These are phyloP conservation scores for Saccharomycopsis hybrid DNA, from an alignment of 1,139 yeast species.

Conservation along the genomic window DNA sequence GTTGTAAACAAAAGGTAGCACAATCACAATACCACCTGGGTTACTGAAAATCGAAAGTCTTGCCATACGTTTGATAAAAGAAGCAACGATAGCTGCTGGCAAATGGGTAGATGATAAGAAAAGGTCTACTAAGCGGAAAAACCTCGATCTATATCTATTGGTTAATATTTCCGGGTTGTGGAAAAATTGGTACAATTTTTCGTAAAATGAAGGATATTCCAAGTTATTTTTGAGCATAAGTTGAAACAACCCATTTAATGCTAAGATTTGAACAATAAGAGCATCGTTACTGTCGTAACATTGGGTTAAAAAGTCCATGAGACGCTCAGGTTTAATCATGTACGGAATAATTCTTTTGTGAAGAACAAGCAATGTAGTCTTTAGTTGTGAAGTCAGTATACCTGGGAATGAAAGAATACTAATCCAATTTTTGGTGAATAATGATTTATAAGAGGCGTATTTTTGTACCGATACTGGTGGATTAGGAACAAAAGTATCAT, in stretches of 20 bases:
- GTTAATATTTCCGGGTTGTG: conserved; percentile 66
- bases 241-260: conserved; percentile 83
- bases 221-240: conserved; percentile 76
- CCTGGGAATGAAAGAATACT: conserved; percentile 42
- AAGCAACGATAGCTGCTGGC: conserved; percentile 76
- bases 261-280: conserved; percentile 64
- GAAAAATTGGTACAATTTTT: conserved; percentile 72
- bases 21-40: conserved; percentile 82
- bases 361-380: conserved; percentile 57
- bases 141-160: conserved; percentile 77
- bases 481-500: conserved; percentile 35
- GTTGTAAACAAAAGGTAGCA: conserved; percentile 88
- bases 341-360: conserved; percentile 83
- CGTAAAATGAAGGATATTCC: conserved; percentile 88
- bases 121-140: conserved; percentile 78
- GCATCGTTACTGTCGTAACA: conserved; percentile 38
- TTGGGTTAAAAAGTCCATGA: conserved; percentile 92
- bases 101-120: conserved; percentile 85
- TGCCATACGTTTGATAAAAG: conserved; percentile 79
- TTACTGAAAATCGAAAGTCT: conserved; percentile 73
- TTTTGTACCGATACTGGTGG: conserved; percentile 54
- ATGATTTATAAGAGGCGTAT: conserved; percentile 50
- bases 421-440: conserved; percentile 67
- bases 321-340: conserved; percentile 68
- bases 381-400: conserved; percentile 50